A percentile compares a stretch with the other conserved stretches of the same genome.
Conservation (phyloP, 345 rosid species). For the Euphorbia tirucalli region DNA sequence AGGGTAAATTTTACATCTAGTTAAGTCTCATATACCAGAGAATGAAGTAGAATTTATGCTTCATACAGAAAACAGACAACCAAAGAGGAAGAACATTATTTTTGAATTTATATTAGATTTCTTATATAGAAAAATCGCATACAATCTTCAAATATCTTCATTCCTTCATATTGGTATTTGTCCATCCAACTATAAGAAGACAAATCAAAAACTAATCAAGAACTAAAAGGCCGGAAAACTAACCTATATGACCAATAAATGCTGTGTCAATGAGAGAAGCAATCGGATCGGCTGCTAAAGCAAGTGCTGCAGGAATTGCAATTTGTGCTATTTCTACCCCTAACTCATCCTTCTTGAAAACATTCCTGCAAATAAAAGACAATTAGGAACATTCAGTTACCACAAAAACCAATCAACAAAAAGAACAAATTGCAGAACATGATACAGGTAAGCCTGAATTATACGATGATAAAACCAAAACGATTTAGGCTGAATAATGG, state of each 20-base stretch:
- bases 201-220: not conserved
- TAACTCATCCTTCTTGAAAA: conserved; percentile 23
- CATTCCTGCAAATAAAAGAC: conserved; percentile 10
- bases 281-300: conserved; percentile 34
- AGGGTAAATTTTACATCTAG: not conserved
- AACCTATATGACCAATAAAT: conserved; percentile 35
- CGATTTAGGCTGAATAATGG: not conserved
- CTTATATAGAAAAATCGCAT: not conserved
- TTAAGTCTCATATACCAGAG: not conserved
- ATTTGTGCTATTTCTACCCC: conserved; percentile 27
- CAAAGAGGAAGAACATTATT: not conserved
- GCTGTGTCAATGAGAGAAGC: conserved; percentile 31
- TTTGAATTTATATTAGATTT: not conserved
- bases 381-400: not conserved
- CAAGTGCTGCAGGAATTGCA: conserved; percentile 33
- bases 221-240: not conserved
- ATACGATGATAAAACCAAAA: not conserved
- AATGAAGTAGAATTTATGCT: not conserved
- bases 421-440: not conserved
- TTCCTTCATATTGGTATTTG: not conserved
- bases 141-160: no score
- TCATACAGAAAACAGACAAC: not conserved
- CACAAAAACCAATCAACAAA: not conserved
- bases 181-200: not conserved
- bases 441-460: not conserved